phyloP scores from a whole-genome alignment of 2,329 filamentous ascomycete genomes.

The Sclerotinia minor region DNA sequence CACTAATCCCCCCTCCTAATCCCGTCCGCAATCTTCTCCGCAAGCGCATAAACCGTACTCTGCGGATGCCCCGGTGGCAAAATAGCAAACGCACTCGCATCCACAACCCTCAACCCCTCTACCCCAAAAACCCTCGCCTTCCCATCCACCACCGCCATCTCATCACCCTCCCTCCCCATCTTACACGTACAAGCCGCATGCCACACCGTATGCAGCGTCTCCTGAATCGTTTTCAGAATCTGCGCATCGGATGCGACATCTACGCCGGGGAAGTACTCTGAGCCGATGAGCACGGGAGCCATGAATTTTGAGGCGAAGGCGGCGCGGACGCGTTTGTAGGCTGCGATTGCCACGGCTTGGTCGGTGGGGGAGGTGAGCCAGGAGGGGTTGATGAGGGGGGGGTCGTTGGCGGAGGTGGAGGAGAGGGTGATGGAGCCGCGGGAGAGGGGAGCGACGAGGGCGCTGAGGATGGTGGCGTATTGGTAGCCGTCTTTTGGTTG shows the following conservation, averaged over 20 bases:
- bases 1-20: background rate
- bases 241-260: slow-evolving; percentile 31
- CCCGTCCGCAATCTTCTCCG: slow-evolving; percentile 46
- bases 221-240: slow-evolving; percentile 29
- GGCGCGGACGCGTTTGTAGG: slow-evolving; percentile 48
- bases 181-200: slow-evolving; percentile 57
- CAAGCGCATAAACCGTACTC: slow-evolving; percentile 46
- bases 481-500: slow-evolving; percentile 1
- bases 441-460: slow-evolving; percentile 42
- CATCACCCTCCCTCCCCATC: slow-evolving; percentile 53
- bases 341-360: slow-evolving; percentile 46
- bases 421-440: slow-evolving; percentile 48
- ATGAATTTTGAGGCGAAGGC: slow-evolving; percentile 23
- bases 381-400: slow-evolving; percentile 47
- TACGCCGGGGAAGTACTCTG: slow-evolving; percentile 28
- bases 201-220: slow-evolving; percentile 43
- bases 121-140: slow-evolving; percentile 32
- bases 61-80: slow-evolving; percentile 46
- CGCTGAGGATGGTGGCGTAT: slow-evolving; percentile 8
- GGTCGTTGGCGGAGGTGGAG: slow-evolving; percentile 41
- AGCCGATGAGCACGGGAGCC: slow-evolving; percentile 26
- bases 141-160: slow-evolving; percentile 38
- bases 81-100: slow-evolving; percentile 31
- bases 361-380: slow-evolving; percentile 49
- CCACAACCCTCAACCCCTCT: slow-evolving; percentile 31